Evolutionary conservation across 352 stramenopile genomes (phyloP).

Genomic region (Pythium dissotocum): DNA sequence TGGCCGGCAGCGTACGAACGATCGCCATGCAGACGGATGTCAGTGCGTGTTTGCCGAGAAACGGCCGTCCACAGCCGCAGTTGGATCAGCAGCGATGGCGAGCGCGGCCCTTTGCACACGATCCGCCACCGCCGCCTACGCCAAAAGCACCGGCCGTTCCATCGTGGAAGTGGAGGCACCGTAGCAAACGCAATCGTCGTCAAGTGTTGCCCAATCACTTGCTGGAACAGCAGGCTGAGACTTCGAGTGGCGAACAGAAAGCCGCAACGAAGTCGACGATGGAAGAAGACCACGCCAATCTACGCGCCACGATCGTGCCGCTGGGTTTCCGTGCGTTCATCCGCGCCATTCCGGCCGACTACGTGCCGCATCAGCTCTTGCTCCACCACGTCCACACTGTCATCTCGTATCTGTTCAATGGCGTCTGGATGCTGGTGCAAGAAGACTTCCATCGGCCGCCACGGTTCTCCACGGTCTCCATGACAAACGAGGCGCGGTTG

Average conservation of each 20-base stretch:
- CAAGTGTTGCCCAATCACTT: neutral
- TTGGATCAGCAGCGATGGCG: conserved; percentile 11
- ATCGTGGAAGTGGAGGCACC: conserved; percentile 17
- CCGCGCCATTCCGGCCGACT: conserved; percentile 34
- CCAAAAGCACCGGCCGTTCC: neutral
- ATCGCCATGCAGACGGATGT: conserved; percentile 37
- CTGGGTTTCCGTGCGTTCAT: conserved; percentile 35
- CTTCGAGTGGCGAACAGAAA: neutral
- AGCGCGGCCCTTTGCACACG: conserved; percentile 1
- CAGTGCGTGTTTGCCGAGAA: conserved; percentile 26
- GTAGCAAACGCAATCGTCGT: neutral
- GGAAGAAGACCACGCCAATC: conserved; percentile 24
- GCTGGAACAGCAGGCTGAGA: neutral
- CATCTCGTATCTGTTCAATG: conserved; percentile 55
- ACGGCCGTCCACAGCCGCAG: neutral
- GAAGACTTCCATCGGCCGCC: conserved; percentile 31
- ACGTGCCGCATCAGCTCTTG: conserved; percentile 39
- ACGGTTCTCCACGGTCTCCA: conserved; percentile 17
- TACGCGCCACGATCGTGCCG: conserved; percentile 37
- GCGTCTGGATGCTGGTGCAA: conserved; percentile 44
- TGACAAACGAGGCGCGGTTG: neutral
- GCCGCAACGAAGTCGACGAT: neutral
- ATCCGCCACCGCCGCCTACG: neutral
- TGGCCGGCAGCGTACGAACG: neutral
- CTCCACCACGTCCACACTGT: conserved; percentile 37